Percentiles rank a stretch among this genome's conserved stretches.
These are phyloP conservation scores for Carnegiea gigantea DNA, from an alignment of 179 eudicot species.

Conservation along the genomic window DNA sequence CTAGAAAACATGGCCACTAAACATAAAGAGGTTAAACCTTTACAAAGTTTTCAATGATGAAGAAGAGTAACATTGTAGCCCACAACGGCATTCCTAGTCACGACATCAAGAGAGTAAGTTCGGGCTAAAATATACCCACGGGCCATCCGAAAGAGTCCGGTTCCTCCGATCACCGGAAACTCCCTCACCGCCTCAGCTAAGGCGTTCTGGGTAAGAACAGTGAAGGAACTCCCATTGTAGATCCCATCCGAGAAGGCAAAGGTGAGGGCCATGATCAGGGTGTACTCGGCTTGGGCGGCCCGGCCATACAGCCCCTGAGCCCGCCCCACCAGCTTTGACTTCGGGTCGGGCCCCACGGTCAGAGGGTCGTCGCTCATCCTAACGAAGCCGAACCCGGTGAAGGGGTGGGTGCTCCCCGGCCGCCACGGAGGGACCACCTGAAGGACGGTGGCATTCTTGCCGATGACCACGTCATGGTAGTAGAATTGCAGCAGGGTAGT, in stretches of 20 bases:
- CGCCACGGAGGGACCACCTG: neutral
- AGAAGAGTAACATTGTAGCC: constrained; percentile 55
- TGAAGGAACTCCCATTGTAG: constrained; percentile 54
- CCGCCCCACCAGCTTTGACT: constrained; percentile 54
- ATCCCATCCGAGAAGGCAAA: constrained; percentile 48
- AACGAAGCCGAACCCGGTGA: constrained; percentile 40
- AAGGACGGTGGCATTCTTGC: constrained; percentile 38
- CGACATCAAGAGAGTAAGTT: constrained; percentile 31
- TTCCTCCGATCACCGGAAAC: constrained; percentile 56
- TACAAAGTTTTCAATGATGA: constrained; percentile 13
- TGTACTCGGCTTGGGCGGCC: constrained; percentile 36
- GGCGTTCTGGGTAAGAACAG: constrained; percentile 42
- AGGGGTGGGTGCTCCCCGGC: constrained; percentile 22
- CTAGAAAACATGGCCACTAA: too few species aligned
- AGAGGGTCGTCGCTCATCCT: constrained; percentile 54
- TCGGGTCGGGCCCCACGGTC: constrained; percentile 42
- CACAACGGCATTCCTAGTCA: constrained; percentile 50
- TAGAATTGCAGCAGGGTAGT: constrained; percentile 51
- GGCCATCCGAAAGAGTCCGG: constrained; percentile 58
- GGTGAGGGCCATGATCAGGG: constrained; percentile 51
- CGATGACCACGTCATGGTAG: constrained; percentile 58
- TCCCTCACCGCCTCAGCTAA: constrained; percentile 38
- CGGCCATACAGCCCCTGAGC: constrained; percentile 61
- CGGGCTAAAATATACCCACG: constrained; percentile 52
- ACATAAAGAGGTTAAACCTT: too few species aligned